These are phyloP conservation scores for Penstemon eatonii DNA, from an alignment of 257 asterid genomes.

Conservation along the genomic window DNA sequence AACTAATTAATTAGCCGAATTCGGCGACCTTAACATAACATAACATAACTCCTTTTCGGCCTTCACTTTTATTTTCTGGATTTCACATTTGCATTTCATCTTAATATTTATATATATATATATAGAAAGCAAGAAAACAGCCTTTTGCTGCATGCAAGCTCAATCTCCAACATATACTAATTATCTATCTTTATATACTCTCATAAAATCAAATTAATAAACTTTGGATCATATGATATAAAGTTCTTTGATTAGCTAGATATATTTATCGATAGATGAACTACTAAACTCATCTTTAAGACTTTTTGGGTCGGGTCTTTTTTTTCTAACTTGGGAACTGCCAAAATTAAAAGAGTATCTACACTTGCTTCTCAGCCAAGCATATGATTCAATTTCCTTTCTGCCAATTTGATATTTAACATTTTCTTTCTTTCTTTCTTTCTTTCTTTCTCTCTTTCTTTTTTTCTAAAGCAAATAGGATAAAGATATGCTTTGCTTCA, in stretches of 20 bases:
- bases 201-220: not conserved
- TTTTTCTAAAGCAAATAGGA: slow-evolving; percentile 1
- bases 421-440: not conserved
- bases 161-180: not conserved
- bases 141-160: slow-evolving; percentile 14
- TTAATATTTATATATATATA: not conserved
- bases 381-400: not conserved
- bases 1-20: slow-evolving; percentile 30
- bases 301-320: slow-evolving; percentile 23
- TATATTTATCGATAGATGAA: not conserved
- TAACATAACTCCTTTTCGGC: too few relatives aligned
- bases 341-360: slow-evolving; percentile 41
- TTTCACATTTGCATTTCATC: slow-evolving; percentile 31
- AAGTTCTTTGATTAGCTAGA: not conserved
- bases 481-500: slow-evolving; percentile 31
- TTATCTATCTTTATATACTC: not conserved
- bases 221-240: too few relatives aligned
- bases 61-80: not conserved
- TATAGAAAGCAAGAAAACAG: not conserved
- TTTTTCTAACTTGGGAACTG: slow-evolving; percentile 51
- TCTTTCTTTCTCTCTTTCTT: not conserved
- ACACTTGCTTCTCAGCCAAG: slow-evolving; percentile 41
- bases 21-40: slow-evolving; percentile 21
- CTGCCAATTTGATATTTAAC: not conserved
- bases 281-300: not conserved